Percentiles rank a stretch among this genome's conserved stretches.
These are phyloP conservation scores for Penicillium waksmanii DNA, from an alignment of 495 filamentous ascomycete genomes.

Conservation along the genomic window DNA sequence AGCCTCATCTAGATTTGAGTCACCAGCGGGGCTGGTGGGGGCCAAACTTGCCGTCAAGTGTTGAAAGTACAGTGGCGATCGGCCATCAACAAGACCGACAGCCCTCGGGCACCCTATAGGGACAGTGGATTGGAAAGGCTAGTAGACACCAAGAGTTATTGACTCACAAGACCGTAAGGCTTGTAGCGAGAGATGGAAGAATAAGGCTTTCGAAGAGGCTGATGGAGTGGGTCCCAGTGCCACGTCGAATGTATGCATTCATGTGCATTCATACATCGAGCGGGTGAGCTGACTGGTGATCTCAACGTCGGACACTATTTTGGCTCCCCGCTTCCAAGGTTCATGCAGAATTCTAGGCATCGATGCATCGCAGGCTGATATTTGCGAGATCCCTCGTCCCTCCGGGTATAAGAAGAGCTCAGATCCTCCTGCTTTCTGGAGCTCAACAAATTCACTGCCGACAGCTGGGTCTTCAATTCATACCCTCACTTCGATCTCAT, in stretches of 20 bases:
- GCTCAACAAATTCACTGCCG: background rate
- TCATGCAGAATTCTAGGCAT: background rate
- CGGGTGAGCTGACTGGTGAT: background rate
- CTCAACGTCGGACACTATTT: background rate
- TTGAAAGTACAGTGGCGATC: background rate
- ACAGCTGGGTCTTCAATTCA: background rate
- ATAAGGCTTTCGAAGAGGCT: background rate
- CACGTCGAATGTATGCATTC: background rate
- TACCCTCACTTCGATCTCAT: background rate
- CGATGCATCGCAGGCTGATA: background rate
- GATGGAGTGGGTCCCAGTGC: background rate
- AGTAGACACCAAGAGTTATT: background rate
- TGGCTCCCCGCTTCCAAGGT: background rate
- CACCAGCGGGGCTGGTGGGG: background rate
- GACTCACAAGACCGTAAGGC: background rate
- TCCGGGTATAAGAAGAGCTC: background rate
- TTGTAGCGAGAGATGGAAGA: background rate
- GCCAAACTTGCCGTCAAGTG: background rate
- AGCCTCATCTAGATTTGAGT: background rate
- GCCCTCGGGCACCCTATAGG: background rate
- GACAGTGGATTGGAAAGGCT: background rate
- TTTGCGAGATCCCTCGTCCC: background rate
- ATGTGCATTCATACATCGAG: too few relatives aligned
- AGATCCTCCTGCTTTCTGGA: background rate
- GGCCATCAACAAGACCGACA: background rate